Percentiles rank a stretch among this genome's conserved stretches.
Conservation (phyloP, 495 filamentous ascomycete genomes). For the Tuber aestivum region DNA sequence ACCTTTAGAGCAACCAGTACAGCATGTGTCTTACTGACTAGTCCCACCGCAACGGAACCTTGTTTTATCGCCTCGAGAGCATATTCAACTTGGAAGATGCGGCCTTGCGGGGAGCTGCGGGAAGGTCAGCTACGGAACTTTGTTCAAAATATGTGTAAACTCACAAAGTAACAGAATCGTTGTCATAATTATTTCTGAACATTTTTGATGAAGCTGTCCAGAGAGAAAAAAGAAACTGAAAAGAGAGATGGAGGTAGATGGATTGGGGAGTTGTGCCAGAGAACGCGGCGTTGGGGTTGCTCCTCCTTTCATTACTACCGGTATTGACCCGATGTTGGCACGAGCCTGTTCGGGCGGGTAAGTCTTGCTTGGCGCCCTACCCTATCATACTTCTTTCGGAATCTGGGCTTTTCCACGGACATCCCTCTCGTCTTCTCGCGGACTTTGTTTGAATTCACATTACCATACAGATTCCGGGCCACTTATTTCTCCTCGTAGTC, state of each 20-base stretch:
- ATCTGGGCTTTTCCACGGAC: not conserved
- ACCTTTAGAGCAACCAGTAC: constrained; percentile 97
- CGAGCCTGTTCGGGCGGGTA: constrained; percentile 12
- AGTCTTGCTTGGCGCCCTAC: not conserved
- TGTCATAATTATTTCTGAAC: constrained; percentile 99
- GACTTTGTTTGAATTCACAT: not conserved
- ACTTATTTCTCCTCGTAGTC: not conserved
- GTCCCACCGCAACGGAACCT: constrained; percentile 92
- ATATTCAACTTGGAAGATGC: constrained; percentile 99
- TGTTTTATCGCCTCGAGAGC: constrained; percentile 98
- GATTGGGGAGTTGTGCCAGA: constrained; percentile 25
- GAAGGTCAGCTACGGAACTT: constrained; percentile 18
- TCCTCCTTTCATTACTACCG: constrained; percentile 35
- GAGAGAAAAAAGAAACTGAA: constrained; percentile 8
- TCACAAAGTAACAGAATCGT: constrained; percentile 99
- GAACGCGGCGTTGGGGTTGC: constrained; percentile 32
- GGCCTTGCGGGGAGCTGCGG: constrained; percentile 91
- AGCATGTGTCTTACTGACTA: constrained; percentile 95
- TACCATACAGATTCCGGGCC: not conserved
- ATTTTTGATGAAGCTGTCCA: constrained; percentile 52
- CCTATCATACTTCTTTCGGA: not conserved
- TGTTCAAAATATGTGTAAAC: constrained; percentile 33
- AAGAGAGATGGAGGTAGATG: constrained; percentile 10
- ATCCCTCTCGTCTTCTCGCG: not conserved
- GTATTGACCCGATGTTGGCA: constrained; percentile 20